A percentile compares a stretch with the other conserved stretches of the same genome.
Conservation (phyloP, 805 yeast species). For the Wickerhamiella allomyrinae region DNA sequence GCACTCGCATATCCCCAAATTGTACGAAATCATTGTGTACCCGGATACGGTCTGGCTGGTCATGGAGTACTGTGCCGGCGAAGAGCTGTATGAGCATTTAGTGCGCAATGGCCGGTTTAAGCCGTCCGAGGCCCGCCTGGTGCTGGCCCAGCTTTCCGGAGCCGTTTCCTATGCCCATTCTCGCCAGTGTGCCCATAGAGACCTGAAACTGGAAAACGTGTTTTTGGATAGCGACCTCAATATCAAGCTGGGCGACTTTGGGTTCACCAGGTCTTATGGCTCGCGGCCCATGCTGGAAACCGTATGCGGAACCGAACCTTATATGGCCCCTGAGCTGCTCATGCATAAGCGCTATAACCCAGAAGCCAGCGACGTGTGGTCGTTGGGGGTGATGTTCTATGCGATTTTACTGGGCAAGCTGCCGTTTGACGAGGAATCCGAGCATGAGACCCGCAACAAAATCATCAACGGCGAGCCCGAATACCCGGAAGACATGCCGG, state of each 20-base stretch:
- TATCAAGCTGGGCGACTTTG: slow-evolving; percentile 81
- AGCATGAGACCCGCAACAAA: slow-evolving; percentile 39
- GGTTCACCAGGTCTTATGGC: slow-evolving; percentile 72
- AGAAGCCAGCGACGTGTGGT: slow-evolving; percentile 72
- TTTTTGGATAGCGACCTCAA: slow-evolving; percentile 66
- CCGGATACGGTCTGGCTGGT: slow-evolving; percentile 76
- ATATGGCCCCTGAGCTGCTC: slow-evolving; percentile 92
- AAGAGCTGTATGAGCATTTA: slow-evolving; percentile 26
- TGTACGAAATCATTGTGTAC: slow-evolving; percentile 75
- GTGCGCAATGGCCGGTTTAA: slow-evolving; percentile 20
- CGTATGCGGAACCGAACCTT: slow-evolving; percentile 85
- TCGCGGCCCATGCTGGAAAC: slow-evolving; percentile 52
- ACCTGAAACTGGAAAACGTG: slow-evolving; percentile 61
- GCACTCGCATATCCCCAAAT: slow-evolving; percentile 69
- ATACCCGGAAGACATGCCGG: slow-evolving; percentile 26
- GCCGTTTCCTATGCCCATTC: slow-evolving; percentile 65
- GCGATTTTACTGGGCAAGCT: slow-evolving; percentile 73
- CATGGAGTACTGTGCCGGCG: slow-evolving; percentile 65
- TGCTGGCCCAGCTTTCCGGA: slow-evolving; percentile 40
- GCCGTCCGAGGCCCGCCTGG: slow-evolving; percentile 9
- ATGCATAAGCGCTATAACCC: slow-evolving; percentile 61
- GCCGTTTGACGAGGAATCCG: slow-evolving; percentile 84
- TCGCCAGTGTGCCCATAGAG: slow-evolving; percentile 69
- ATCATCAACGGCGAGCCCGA: slow-evolving; percentile 55
- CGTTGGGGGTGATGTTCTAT: slow-evolving; percentile 76